Conservation (phyloP, 768 basidiomycete species). For the Suillus plorans region DNA sequence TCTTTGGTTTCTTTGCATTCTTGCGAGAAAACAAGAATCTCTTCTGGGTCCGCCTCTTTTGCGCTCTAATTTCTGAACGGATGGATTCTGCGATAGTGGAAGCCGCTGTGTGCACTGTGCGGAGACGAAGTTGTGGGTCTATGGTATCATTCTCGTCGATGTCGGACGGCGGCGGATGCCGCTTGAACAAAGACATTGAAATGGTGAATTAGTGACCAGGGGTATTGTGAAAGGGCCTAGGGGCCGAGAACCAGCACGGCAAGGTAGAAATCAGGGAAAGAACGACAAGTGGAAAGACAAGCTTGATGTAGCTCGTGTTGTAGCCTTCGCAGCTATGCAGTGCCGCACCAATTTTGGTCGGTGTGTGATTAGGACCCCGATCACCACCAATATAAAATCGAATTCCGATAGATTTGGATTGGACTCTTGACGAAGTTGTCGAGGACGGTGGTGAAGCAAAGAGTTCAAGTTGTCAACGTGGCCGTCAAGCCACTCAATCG, state of each 20-base stretch:
- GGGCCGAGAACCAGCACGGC: constrained; percentile 33
- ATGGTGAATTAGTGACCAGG: constrained; percentile 20
- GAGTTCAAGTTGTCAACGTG: neutral
- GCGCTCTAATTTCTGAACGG: constrained; percentile 69
- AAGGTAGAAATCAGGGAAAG: constrained; percentile 15
- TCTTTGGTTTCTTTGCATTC: constrained; percentile 42
- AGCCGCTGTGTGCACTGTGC: constrained; percentile 91
- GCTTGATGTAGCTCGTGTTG: neutral
- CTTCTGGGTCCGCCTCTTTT: constrained; percentile 56
- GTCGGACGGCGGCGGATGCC: constrained; percentile 41
- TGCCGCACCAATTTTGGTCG: neutral
- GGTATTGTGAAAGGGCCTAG: constrained; percentile 17
- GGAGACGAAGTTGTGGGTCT: constrained; percentile 84
- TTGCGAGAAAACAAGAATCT: constrained; percentile 60
- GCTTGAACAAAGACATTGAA: constrained; percentile 39
- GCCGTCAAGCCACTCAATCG: neutral
- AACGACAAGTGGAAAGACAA: constrained; percentile 5
- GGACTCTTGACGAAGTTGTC: neutral
- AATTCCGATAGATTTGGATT: neutral
- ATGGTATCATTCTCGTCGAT: constrained; percentile 66
- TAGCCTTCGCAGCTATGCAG: neutral
- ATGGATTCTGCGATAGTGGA: constrained; percentile 88
- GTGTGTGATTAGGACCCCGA: neutral
- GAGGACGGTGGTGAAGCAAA: neutral
- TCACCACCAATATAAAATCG: neutral